Evolutionary conservation across 2,329 filamentous ascomycete genomes (phyloP).

Genomic region (Monosporascus sp.): DNA sequence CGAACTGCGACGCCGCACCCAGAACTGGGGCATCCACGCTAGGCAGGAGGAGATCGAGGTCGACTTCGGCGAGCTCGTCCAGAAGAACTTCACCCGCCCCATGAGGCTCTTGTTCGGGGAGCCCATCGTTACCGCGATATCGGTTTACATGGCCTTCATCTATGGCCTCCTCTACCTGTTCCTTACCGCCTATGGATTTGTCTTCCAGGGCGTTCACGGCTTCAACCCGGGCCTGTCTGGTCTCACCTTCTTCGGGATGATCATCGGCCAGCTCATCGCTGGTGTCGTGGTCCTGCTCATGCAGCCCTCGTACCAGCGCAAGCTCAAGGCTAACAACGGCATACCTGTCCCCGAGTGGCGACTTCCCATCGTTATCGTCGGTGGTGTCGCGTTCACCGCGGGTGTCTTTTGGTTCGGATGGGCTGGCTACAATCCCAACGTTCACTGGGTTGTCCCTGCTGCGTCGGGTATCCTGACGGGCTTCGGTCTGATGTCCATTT

Average conservation of each 20-base stretch:
- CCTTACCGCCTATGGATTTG: conserved; percentile 76
- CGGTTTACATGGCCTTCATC: conserved; percentile 69
- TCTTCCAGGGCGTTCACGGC: conserved; percentile 68
- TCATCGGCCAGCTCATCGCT: conserved; percentile 64
- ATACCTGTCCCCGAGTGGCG: conserved; percentile 63
- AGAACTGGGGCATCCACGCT: conserved; percentile 66
- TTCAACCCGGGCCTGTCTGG: conserved; percentile 66
- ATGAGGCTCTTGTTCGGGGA: conserved; percentile 61
- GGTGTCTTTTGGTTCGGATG: conserved; percentile 77
- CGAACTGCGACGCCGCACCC: conserved; percentile 56
- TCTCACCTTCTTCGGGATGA: conserved; percentile 81
- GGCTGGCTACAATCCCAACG: conserved; percentile 52
- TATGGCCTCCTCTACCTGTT: conserved; percentile 75
- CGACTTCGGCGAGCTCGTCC: conserved; percentile 56
- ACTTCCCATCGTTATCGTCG: conserved; percentile 55
- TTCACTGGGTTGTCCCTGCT: conserved; percentile 61
- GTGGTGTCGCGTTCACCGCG: conserved; percentile 53
- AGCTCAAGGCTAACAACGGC: conserved; percentile 61
- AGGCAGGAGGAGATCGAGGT: conserved; percentile 68
- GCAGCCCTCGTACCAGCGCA: conserved; percentile 63
- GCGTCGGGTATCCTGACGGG: conserved; percentile 60
- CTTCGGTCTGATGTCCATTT: conserved; percentile 76
- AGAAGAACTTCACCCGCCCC: conserved; percentile 63
- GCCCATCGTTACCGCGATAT: conserved; percentile 63
- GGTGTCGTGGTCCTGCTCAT: conserved; percentile 57